A percentile compares a stretch with the other conserved stretches of the same genome.
Conservation (phyloP, 257 asterid genomes). For the Nicotiana obtusifolia region DNA sequence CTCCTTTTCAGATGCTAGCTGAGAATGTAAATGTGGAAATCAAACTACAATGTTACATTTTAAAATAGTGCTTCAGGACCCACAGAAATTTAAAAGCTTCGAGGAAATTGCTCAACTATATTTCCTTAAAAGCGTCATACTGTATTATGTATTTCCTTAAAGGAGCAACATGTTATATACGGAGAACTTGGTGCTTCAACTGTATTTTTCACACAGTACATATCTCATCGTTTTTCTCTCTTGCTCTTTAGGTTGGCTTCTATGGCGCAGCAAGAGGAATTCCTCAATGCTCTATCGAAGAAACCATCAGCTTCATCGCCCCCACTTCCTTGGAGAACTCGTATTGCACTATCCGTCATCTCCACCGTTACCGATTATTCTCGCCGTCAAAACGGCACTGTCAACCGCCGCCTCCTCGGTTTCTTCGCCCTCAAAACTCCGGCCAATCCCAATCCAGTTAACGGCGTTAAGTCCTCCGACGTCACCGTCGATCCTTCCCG, state of each 20-base stretch:
- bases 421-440: constrained; percentile 22
- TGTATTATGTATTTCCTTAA: too few relatives aligned
- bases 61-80: too few relatives aligned
- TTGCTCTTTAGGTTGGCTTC: too few relatives aligned
- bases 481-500: constrained; percentile 52
- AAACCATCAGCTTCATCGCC: not conserved
- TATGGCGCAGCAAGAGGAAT: not conserved
- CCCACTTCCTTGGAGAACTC: constrained; percentile 49
- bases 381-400: constrained; percentile 57
- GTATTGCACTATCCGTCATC: constrained; percentile 29
- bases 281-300: not conserved
- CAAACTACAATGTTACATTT: too few relatives aligned
- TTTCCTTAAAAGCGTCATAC: too few relatives aligned
- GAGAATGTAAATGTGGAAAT: too few relatives aligned
- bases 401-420: constrained; percentile 48
- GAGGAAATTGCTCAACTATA: too few relatives aligned
- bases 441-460: constrained; percentile 34
- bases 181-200: not conserved
- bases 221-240: not conserved
- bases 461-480: constrained; percentile 56
- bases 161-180: too few relatives aligned
- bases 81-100: too few relatives aligned
- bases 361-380: constrained; percentile 29
- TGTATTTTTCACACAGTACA: not conserved
- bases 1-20: too few relatives aligned